Base-by-base conservation (phyloP, 2,329 filamentous ascomycete species). In the Teratosphaeria gauchensis region DNA sequence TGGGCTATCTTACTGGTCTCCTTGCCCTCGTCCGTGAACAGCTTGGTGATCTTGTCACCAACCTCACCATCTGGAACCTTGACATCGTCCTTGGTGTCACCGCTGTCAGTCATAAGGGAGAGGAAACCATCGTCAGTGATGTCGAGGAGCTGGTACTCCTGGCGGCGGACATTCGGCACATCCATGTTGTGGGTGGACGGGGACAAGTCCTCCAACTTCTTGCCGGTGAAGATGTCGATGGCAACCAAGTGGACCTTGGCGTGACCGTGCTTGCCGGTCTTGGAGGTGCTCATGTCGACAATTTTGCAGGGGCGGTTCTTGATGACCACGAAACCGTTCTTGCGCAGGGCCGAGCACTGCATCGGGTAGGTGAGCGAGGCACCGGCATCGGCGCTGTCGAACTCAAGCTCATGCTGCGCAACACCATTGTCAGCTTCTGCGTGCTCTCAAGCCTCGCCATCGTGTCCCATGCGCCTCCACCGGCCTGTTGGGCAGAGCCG, bases 191-290 rank as follows among this genome's bases (percentile, higher is more conserved):
- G 84, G 83, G 94, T 99, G 76, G 94, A 99, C 71, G 94, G 94
- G 79, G 87, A 96, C 65, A 99, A 86, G 82, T 99, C 95, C 84
- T 99, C 94, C 69, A 96, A 85, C 87, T 99, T 99, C 90, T 96
- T 99, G 85, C 84, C 84, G 68, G 92, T 99, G 88, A 99, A 99
- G 83, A 99, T 97, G 78, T 99, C 94, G 77, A 95, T 86, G 76
- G 91, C 94, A 74, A 96, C 88, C 72, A 99, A 82, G 82, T 99
- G 92, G 78, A 99, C 94, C 88, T 99, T 99, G 82, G 94, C 94
- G 89, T 99, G 95, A 79, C 94, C 94, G 89, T 99, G 94, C 90
- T 99, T 99, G 82, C 94, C 94, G 70, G 94, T 99, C 92, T 99
- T 99, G 79, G 94, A 99, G 83, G 94, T 99, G 71, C 91, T 96